Base-by-base conservation (phyloP, 2,329 filamentous ascomycete species). In the Pestalotiopsis fici region DNA sequence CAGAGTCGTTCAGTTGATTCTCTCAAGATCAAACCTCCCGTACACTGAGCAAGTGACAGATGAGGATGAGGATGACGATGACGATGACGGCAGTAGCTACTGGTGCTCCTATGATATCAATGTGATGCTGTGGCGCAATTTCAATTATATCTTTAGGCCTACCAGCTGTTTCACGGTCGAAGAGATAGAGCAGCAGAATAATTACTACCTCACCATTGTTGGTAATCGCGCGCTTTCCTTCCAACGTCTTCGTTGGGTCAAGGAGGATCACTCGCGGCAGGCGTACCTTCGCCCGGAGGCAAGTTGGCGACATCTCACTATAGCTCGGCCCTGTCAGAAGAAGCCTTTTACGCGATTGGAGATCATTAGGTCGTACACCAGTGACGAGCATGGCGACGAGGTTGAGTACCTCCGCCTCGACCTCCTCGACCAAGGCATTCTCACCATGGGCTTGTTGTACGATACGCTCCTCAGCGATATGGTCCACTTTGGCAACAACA, bases 381-480 rank as follows among this genome's bases (percentile, higher is more conserved):
- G 35, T 11, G 35, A 66, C 12, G 67, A 50, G 2, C 66, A 66
- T 18, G 43, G 18, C 18, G 72, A 73, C 27, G 59, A 63, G 31
- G 65, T 72, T 6, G 63, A 72, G 15, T 72, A 73, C n/a, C 67
- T 68, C n/a, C 69, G 72, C 39, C 66, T 71, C 13, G 73, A 72
- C 47, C 43, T 74, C 13, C 67, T 68, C 6, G 27, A 66, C 1
- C 65, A 69, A 5, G 70, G 69, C n/a, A 3, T 23, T 21, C 61
- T 74, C 54, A 73, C 70, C 2, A 71, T 74, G 69, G 72, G 72
- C 13, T 47, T 69, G 18, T 68, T 73, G 54, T 74, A 71, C 50
- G 69, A 74, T 12, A n/a, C 72, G 9, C 65, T 74, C 55, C 64
- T 73, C 5, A 65, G 61, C 65, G 69, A 28, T 13, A 23, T 27